phyloP scores from a whole-genome alignment of 768 basidiomycete species.

The Naematelia aurantialba region DNA sequence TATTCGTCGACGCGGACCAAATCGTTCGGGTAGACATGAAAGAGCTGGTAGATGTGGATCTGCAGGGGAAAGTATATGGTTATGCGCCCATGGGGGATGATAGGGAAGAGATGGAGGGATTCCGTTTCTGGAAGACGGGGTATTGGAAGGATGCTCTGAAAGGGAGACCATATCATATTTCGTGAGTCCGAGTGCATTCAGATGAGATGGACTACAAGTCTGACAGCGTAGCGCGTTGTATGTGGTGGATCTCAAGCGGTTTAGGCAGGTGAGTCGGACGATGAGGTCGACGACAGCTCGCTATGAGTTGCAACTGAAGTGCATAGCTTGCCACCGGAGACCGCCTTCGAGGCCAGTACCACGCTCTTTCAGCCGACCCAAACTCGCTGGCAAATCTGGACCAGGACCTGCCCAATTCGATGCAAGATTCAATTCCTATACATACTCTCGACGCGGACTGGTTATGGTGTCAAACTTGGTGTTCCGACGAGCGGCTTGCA shows the following conservation, averaged over 20 bases:
- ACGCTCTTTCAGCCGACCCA: slow-evolving; percentile 88
- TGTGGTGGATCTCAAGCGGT: slow-evolving; percentile 89
- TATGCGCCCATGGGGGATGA: slow-evolving; percentile 98
- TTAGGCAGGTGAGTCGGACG: slow-evolving; percentile 67
- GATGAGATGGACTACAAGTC: background rate
- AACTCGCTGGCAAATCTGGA: slow-evolving; percentile 90
- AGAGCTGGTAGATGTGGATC: slow-evolving; percentile 86
- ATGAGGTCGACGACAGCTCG: background rate
- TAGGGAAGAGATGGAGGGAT: slow-evolving; percentile 91
- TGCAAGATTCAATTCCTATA: slow-evolving; percentile 88
- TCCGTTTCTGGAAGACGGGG: slow-evolving; percentile 95
- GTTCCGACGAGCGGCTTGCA: slow-evolving; percentile 55
- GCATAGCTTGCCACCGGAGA: slow-evolving; percentile 36
- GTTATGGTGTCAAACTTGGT: slow-evolving; percentile 99
- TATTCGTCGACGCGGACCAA: slow-evolving; percentile 84
- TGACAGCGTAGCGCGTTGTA: slow-evolving; percentile 72
- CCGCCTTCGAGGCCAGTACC: slow-evolving; percentile 67
- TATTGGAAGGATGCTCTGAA: slow-evolving; percentile 75
- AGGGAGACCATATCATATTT: slow-evolving; percentile 90
- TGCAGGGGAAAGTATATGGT: slow-evolving; percentile 89
- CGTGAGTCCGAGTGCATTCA: slow-evolving; percentile 54
- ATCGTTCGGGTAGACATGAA: slow-evolving; percentile 95
- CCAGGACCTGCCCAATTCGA: slow-evolving; percentile 95
- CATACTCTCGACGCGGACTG: slow-evolving; percentile 86
- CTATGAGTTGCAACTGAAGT: slow-evolving; percentile 61